Base-by-base conservation (phyloP, 768 basidiomycete species). In the Chalciporus sphaerocephalus region DNA sequence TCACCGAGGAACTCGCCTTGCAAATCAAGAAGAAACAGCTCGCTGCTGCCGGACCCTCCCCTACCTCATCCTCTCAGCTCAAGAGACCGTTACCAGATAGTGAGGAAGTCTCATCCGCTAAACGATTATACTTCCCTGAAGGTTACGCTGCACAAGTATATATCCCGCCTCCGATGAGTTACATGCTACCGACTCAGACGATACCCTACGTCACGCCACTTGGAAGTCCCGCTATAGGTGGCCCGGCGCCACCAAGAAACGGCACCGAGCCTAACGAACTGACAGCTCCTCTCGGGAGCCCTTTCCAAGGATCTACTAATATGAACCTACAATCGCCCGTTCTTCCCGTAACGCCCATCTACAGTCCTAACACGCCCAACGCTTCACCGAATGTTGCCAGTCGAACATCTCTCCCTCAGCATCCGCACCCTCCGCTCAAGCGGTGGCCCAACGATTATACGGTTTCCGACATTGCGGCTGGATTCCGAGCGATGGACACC, bases 361-460 rank as follows among this genome's bases (percentile, higher is more conserved):
- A 60, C 44, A 38, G 49, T 38, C 56, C 55, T 28, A 51, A 54
- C 54, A 54, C 58, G 36, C 56, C 47, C 46, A 51, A 34, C 50
- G 53, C 12, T 38, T 38, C 47, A 18, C 22, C 46, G 42, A 43
- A 42, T n/a, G 38, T 51, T 42, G 48, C 61, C 54, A 38, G 51
- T 39, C 53, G 58, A 3, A 42, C 55, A 11, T 53, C 69, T 20
- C 71, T 74, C 37, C 71, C 80, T 2, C 75, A 77, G 43, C 78
- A 78, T 52, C 74, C 80, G 0, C 80, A 81, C 52, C 79, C 81
- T 2, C 80, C 81, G 2, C 67, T 83, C 22, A 85, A 85, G 57
- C 78, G 82, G 12, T 87, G 85, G 85, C 85, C 85, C 27, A 85
- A 85, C 56, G 85, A 86, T 64, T 85, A 83, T 59, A 80, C 79